Evolutionary conservation across 1,284 basidiomycete species (phyloP).

Genomic region (Ustilago curta): DNA sequence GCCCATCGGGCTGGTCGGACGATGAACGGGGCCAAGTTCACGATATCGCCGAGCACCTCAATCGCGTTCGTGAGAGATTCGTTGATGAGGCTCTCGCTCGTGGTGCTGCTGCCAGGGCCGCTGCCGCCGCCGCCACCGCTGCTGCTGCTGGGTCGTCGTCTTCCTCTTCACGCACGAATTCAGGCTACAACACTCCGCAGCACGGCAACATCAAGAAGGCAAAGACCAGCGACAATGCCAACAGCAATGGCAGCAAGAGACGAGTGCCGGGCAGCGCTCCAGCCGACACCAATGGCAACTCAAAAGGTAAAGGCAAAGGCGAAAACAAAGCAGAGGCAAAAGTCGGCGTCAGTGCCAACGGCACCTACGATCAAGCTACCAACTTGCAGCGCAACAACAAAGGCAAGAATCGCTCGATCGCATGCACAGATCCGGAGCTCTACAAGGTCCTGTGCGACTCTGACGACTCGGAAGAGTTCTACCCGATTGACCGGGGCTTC

Average conservation of each 20-base stretch:
- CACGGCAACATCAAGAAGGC: not conserved
- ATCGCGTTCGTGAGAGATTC: not conserved
- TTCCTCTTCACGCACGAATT: not conserved
- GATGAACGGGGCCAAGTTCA: slow-evolving; percentile 9
- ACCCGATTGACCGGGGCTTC: slow-evolving; percentile 2
- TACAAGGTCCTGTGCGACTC: slow-evolving; percentile 7
- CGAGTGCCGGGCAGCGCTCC: not conserved
- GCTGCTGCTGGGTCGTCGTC: not conserved
- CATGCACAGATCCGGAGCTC: slow-evolving; percentile 16
- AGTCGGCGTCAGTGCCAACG: slow-evolving; percentile 2
- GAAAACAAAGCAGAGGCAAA: slow-evolving; percentile 14
- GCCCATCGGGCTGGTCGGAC: slow-evolving; percentile 13
- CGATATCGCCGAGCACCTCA: slow-evolving; percentile 5
- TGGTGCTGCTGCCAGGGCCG: not conserved
- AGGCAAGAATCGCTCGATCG: slow-evolving; percentile 16
- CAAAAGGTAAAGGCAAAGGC: not conserved
- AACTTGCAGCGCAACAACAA: not conserved
- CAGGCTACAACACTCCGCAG: not conserved
- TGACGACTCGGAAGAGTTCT: slow-evolving; percentile 11
- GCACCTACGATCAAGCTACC: not conserved
- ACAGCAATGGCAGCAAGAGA: not conserved
- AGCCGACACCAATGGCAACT: not conserved
- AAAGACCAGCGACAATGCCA: not conserved
- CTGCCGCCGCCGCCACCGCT: not conserved
- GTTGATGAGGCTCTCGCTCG: not conserved